Conservation (phyloP, 371 early-diverging fungal species). For the Dinochytrium kinnereticum region DNA sequence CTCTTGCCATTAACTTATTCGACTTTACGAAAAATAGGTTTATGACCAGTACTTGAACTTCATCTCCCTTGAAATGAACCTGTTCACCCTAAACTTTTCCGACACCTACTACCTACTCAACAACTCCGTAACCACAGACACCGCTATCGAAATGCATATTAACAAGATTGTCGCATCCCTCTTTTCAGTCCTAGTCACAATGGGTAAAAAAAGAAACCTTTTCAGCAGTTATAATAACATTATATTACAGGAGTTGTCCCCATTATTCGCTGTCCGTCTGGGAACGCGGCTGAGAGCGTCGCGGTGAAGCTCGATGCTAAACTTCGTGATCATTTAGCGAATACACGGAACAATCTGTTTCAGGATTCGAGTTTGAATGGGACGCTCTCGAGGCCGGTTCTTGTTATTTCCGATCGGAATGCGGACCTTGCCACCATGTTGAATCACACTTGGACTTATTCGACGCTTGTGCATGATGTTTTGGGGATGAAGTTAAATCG, state of each 20-base stretch:
- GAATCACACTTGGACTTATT: constrained; percentile 98
- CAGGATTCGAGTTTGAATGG: constrained; percentile 49
- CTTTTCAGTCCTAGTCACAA: constrained; percentile 92
- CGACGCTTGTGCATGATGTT: constrained; percentile 96
- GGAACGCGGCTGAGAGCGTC: constrained; percentile 93
- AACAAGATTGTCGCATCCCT: constrained; percentile 80
- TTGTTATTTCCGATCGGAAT: constrained; percentile 93
- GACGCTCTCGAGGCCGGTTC: constrained; percentile 57
- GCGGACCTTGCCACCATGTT: constrained; percentile 95
- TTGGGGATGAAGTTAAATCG: constrained; percentile 92
- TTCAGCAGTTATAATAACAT: background rate
- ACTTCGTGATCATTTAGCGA: constrained; percentile 88
- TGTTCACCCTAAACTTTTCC: constrained; percentile 92
- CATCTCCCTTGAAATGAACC: constrained; percentile 87
- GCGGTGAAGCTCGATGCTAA: constrained; percentile 86
- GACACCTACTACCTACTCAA: constrained; percentile 82
- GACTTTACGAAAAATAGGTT: constrained; percentile 55
- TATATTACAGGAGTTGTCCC: constrained; percentile 73
- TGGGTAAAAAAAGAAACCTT: constrained; percentile 62
- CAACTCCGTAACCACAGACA: constrained; percentile 78
- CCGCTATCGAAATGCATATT: constrained; percentile 74
- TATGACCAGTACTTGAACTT: constrained; percentile 98
- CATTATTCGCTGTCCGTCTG: constrained; percentile 86
- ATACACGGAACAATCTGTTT: constrained; percentile 80
- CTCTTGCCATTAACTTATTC: constrained; percentile 31